These are phyloP conservation scores for Trametes versicolor DNA, from an alignment of 1,284 basidiomycete genomes.

Conservation along the genomic window DNA sequence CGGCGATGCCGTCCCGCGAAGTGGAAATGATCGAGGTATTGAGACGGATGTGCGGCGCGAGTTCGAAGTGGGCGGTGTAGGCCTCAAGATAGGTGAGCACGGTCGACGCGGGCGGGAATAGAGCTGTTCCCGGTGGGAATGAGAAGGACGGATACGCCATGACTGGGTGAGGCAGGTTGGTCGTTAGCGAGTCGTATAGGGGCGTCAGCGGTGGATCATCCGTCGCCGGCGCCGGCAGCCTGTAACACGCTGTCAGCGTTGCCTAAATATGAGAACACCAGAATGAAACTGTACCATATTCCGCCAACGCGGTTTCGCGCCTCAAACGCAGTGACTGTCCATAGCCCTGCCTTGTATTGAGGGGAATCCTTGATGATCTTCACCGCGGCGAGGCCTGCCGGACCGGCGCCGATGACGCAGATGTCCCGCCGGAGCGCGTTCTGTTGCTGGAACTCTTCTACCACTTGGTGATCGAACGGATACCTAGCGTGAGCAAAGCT, in stretches of 20 bases:
- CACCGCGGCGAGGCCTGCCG: slow-evolving; percentile 71
- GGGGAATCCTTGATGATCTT: slow-evolving; percentile 66
- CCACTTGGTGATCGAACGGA: slow-evolving; percentile 7
- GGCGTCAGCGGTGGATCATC: slow-evolving; percentile 70
- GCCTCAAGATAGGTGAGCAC: slow-evolving; percentile 69
- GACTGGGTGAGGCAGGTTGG: slow-evolving; percentile 78
- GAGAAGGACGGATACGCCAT: slow-evolving; percentile 71
- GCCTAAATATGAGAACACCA: too few relatives aligned
- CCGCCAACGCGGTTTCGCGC: slow-evolving; percentile 72
- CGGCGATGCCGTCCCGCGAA: slow-evolving; percentile 45
- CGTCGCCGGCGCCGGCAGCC: slow-evolving; percentile 62
- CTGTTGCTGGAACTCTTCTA: slow-evolving; percentile 26
- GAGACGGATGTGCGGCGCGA: slow-evolving; percentile 65
- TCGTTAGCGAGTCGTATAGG: slow-evolving; percentile 77
- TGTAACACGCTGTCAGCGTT: slow-evolving; percentile 58
- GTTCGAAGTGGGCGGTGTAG: slow-evolving; percentile 65
- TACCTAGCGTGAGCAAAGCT: not conserved
- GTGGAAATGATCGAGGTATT: slow-evolving; percentile 58
- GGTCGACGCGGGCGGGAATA: slow-evolving; percentile 68
- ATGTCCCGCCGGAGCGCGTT: slow-evolving; percentile 47
- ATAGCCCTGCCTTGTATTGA: slow-evolving; percentile 62
- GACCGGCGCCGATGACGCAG: slow-evolving; percentile 74
- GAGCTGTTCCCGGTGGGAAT: slow-evolving; percentile 73
- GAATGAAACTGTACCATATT: slow-evolving; percentile 59
- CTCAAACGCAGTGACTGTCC: slow-evolving; percentile 68